Evolutionary conservation across 345 rosid genomes (phyloP).

Genomic region (Sonneratia caseolaris): DNA sequence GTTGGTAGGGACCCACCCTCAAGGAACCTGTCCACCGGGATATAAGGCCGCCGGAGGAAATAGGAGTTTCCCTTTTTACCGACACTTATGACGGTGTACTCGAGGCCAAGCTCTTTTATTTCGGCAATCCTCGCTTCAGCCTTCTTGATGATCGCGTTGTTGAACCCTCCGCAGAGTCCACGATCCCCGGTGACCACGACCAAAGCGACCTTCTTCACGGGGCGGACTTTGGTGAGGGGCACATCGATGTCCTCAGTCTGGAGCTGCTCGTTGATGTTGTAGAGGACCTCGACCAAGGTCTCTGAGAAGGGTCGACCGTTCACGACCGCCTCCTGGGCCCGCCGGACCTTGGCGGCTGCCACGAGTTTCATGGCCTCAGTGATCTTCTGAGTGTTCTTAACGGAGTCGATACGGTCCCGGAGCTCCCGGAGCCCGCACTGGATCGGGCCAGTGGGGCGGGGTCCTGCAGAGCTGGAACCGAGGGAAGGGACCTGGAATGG

Average conservation of each 20-base stretch:
- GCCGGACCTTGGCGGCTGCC: constrained; percentile 91
- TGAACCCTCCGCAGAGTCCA: constrained; percentile 84
- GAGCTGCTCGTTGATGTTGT: constrained; percentile 92
- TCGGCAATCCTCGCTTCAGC: constrained; percentile 67
- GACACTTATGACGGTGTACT: constrained; percentile 63
- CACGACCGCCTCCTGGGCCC: constrained; percentile 96
- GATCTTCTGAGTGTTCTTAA: constrained; percentile 92
- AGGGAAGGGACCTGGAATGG: constrained; percentile 48
- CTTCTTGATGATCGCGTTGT: constrained; percentile 64
- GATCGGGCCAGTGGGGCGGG: constrained; percentile 42
- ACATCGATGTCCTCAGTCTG: constrained; percentile 74
- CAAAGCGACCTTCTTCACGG: constrained; percentile 90
- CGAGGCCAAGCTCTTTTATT: constrained; percentile 53
- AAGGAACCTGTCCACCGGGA: constrained; percentile 32
- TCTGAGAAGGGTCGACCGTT: constrained; percentile 86
- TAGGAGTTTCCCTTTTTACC: constrained; percentile 85
- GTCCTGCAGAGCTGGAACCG: constrained; percentile 36
- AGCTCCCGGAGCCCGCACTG: constrained; percentile 82
- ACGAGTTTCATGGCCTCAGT: constrained; percentile 98
- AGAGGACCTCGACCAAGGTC: constrained; percentile 82
- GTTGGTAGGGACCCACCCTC: constrained; percentile 46
- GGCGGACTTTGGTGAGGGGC: constrained; percentile 73
- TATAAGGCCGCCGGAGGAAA: constrained; percentile 67
- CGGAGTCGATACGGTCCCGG: constrained; percentile 62
- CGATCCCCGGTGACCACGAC: constrained; percentile 89